Evolutionary conservation across 2,329 filamentous ascomycete genomes (phyloP), one percentile per base, ranked within the genome.

Genomic region (Trichophyton mentagrophytes): DNA sequence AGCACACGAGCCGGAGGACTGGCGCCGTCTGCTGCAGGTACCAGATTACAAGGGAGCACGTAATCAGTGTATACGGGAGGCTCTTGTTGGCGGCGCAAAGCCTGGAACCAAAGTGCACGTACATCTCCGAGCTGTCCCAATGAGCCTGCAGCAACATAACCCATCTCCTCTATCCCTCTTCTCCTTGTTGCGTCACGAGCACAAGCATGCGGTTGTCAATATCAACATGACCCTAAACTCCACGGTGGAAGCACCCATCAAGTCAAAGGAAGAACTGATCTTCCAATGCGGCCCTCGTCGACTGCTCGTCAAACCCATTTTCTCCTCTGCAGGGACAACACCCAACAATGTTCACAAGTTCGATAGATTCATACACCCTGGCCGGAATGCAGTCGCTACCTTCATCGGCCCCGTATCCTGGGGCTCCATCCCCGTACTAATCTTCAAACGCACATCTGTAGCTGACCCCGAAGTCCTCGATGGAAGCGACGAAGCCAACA

Each of bases 321-420:
- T 92, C 79, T 96, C 91, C 0, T 84, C 89, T 70, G 80, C 83
- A n/a, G 92, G 91, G 61, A 90, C 87, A 70, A 96, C 92, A 0
- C 89, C 90, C 56, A 97, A 97, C 76, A 87, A 99, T 70, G 91
- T 99, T 13, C 91, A 97, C 81, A 99, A 99, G 74, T 97, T 90
- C 75, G 88, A 90, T 73, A 87, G 92, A 33, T 99, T 84, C 77
- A 77, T 97, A 4, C 90, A 97, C 72, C 91, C 93, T 0, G 93
- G 93, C 3, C 87, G 90, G 67, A 92, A 89, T 7, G 89, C 89
- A 2, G 86, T 97, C 25, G 93, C 91, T 6, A 88, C 87, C 9
- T 96, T 96, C 73, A 87, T 91, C 67, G 93, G 88, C 0, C 93
- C 93, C 1, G 77, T 97, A 6, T 93, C 87, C 1, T 99, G 93